Evolutionary conservation across 768 basidiomycete genomes (phyloP).

Genomic region (Boletus reticuloceps): DNA sequence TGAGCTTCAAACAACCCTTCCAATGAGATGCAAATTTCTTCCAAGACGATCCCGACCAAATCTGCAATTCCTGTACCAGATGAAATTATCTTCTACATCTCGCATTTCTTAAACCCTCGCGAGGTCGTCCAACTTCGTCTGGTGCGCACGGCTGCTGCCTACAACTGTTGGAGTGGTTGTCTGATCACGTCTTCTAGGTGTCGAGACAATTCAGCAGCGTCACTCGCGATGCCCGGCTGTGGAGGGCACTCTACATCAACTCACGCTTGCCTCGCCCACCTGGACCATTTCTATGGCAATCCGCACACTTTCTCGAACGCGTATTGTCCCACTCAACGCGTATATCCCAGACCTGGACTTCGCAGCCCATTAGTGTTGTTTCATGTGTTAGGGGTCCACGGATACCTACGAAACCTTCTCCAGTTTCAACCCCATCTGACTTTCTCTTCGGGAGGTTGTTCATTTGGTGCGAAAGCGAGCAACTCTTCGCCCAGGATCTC

Average conservation of each 20-base stretch:
- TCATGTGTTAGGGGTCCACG: constrained; percentile 15
- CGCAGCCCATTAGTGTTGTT: constrained; percentile 5
- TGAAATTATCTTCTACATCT: constrained; percentile 15
- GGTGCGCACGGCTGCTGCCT: constrained; percentile 4
- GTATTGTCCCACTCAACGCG: constrained; percentile 17
- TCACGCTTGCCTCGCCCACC: constrained; percentile 19
- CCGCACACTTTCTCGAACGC: constrained; percentile 16
- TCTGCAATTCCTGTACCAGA: constrained; percentile 11
- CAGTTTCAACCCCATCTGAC: constrained; percentile 15
- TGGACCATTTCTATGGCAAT: constrained; percentile 25
- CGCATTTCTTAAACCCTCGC: constrained; percentile 12
- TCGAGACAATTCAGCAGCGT: constrained; percentile 16
- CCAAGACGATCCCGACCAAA: not conserved
- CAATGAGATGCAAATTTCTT: constrained; percentile 10
- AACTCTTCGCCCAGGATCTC: constrained; percentile 19
- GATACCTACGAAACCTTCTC: constrained; percentile 10
- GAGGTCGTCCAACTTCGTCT: constrained; percentile 17
- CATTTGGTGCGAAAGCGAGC: constrained; percentile 20
- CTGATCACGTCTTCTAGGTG: constrained; percentile 13
- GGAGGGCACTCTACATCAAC: constrained; percentile 16
- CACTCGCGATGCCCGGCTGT: constrained; percentile 15
- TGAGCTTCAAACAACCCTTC: not conserved
- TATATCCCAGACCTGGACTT: constrained; percentile 21
- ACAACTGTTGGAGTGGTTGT: not conserved
- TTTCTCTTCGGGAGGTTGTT: constrained; percentile 26